Evolutionary conservation across 306 rosid genomes (phyloP).

Genomic region (Heteromeles arbutifolia): DNA sequence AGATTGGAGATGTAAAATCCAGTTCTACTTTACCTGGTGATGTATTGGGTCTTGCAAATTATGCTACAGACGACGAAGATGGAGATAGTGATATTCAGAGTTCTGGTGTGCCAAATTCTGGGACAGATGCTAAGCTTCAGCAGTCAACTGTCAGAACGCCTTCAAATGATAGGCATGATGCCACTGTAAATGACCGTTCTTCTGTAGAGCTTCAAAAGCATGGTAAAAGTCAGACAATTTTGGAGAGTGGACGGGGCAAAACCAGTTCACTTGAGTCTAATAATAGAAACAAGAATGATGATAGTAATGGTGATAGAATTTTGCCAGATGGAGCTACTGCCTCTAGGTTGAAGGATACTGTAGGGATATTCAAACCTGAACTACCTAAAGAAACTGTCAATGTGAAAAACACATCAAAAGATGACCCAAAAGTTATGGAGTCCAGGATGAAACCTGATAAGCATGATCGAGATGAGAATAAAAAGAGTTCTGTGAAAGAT

Average conservation of each 20-base stretch:
- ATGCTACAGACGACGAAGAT: constrained; percentile 76
- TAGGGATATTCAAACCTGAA: constrained; percentile 33
- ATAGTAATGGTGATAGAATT: constrained; percentile 32
- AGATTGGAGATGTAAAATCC: constrained; percentile 45
- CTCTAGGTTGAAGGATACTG: constrained; percentile 28
- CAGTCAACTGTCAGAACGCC: constrained; percentile 27
- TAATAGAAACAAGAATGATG: constrained; percentile 30
- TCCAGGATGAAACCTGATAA: constrained; percentile 40
- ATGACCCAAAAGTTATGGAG: constrained; percentile 40
- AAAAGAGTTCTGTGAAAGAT: constrained; percentile 44
- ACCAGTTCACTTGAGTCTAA: constrained; percentile 30
- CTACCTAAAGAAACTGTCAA: constrained; percentile 28
- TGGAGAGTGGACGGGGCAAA: constrained; percentile 29
- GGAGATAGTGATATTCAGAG: constrained; percentile 54
- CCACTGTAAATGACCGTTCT: constrained; percentile 35
- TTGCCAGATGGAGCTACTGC: constrained; percentile 31
- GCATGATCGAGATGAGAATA: constrained; percentile 35
- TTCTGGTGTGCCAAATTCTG: constrained; percentile 39
- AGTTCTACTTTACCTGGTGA: constrained; percentile 67
- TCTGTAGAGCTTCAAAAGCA: constrained; percentile 27
- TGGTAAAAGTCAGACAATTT: constrained; percentile 21
- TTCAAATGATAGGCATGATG: constrained; percentile 23
- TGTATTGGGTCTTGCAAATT: constrained; percentile 90
- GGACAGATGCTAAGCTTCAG: constrained; percentile 23
- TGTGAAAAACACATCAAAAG: constrained; percentile 23